These are phyloP conservation scores for Monosporozyma aquatica DNA, from an alignment of 805 yeast genomes.

Conservation along the genomic window DNA sequence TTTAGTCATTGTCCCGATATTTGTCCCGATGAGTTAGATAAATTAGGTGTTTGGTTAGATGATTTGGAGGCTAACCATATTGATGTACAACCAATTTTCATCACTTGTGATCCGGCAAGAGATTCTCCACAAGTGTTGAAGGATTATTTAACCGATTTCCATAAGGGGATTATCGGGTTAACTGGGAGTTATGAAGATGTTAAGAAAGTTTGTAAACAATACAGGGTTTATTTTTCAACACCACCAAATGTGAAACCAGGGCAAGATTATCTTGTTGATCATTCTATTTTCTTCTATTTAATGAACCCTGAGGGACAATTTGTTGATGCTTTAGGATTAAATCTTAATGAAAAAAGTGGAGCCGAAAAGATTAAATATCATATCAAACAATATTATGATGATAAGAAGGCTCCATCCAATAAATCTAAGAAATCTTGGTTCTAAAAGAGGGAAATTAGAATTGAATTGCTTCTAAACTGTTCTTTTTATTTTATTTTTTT, in stretches of 20 bases:
- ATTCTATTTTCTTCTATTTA: constrained; percentile 90
- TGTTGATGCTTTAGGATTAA: constrained; percentile 89
- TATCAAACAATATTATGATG: constrained; percentile 63
- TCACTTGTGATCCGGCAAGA: constrained; percentile 95
- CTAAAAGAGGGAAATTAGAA: not conserved
- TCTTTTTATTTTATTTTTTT: not conserved
- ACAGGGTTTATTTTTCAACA: constrained; percentile 93
- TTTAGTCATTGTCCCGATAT: constrained; percentile 97
- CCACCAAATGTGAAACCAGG: constrained; percentile 92
- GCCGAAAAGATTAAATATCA: constrained; percentile 68
- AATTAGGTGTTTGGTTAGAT: constrained; percentile 61
- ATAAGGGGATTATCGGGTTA: constrained; percentile 78
- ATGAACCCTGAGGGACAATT: constrained; percentile 99
- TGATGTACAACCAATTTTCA: constrained; percentile 74
- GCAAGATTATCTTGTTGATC: constrained; percentile 93
- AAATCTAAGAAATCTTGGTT: constrained; percentile 3
- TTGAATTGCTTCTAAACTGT: not conserved
- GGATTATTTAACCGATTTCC: constrained; percentile 81
- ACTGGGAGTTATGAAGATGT: constrained; percentile 86
- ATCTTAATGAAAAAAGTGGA: constrained; percentile 71
- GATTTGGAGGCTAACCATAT: constrained; percentile 50
- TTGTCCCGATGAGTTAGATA: constrained; percentile 96
- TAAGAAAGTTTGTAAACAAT: constrained; percentile 77
- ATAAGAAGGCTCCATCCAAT: not conserved
- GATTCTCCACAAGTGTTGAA: constrained; percentile 81